Evolutionary conservation across 2,329 filamentous ascomycete species (phyloP), one percentile per base, ranked within the genome.

Genomic region (Coniochaeta sp.): DNA sequence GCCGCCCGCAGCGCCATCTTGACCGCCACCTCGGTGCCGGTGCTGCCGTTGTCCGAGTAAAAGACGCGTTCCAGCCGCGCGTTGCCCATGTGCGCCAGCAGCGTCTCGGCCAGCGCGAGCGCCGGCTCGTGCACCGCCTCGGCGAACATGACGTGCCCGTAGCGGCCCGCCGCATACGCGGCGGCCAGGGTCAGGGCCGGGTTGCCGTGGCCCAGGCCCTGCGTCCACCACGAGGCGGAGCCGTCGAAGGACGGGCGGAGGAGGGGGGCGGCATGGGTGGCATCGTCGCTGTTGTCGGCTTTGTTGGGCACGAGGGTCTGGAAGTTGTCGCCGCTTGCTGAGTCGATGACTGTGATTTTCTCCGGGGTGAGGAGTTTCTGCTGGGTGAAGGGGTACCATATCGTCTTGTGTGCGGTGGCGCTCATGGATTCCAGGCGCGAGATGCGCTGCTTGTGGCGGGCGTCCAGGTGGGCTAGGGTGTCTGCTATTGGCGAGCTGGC

Each of bases 201-300:
- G 65, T 90, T 92, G 6, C 87, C 89, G 65, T 96, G 91, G 1
- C 91, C 91, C 0, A 96, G 80, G 2, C 91, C 91, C 72, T 96
- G 91, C 0, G 91, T 96, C 91, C 91, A 96, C 91, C 91, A 96
- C 0, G 90, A 93, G 1, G 90, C 90, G 0, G 90, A 95, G 2
- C 88, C 91, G 66, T 96, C 91, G 59, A 95, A 92, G 0, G 89
- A 87, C 1, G 89, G 81, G 54, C 79, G 80, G 0, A 91, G 73
- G 3, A 85, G 68, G 7, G 74, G 66, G 5, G 67, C 56, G 28
- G 66, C 4, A 68, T 58, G 68, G 7, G 74, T 66, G 5, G 67
- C 56, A 24, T 66, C 4, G 68, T 58, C 24, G 10, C 26, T 1
- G 17, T 47, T 7, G 17, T 55, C 42, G 8, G 42, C 58, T 0